Base-by-base conservation (phyloP, 495 filamentous ascomycete species). In the Tetracladium marchalianum region DNA sequence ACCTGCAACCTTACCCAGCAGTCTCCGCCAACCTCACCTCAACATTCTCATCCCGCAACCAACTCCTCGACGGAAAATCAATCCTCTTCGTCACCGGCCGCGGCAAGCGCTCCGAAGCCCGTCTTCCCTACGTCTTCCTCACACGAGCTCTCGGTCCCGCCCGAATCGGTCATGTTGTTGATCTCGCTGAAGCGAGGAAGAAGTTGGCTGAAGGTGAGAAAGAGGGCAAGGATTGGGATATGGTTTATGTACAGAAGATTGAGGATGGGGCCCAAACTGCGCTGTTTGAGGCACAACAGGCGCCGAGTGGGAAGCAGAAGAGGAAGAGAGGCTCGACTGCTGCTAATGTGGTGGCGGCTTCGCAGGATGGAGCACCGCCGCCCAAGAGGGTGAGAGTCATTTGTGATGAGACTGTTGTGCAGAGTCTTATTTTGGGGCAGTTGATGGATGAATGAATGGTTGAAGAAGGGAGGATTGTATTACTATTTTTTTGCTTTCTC, bases 381-480 rank as follows among this genome's bases (percentile, higher is more conserved):
- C 54, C 36, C 52, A 52, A 36, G 56, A 65, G 47, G 44, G 54
- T 36, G 53, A 47, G 49, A 57, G 68, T 87, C 47, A 73, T 95
- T 37, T 82, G 81, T 31, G 86, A 94, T 65, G 90, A 97, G 59
- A 78, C 87, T 58, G 77, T 97, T 27, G 81, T 94, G 46, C 93
- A 98, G 68, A 96, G 89, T 61, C 65, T 97, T 49, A 96, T 98
- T 51, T 56, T 95, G 43, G 92, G 90, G 5, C 76, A 76, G 45
- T 55, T 95, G 51, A 71, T 85, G 53, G 83, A 87, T 11, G 22
- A 27, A 71, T 85, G 53, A 82, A 87, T 11, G 22, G 7, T 27
- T 27, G 22, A 27, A 7, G 22, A 27, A 27, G 22, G 22, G 7
- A 7, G 22, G 22, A 7, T 27, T 27, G 22, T 27, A 27, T 27